Evolutionary conservation across 495 filamentous ascomycete species (phyloP).

Genomic region (Pseudotulostoma volvatum): DNA sequence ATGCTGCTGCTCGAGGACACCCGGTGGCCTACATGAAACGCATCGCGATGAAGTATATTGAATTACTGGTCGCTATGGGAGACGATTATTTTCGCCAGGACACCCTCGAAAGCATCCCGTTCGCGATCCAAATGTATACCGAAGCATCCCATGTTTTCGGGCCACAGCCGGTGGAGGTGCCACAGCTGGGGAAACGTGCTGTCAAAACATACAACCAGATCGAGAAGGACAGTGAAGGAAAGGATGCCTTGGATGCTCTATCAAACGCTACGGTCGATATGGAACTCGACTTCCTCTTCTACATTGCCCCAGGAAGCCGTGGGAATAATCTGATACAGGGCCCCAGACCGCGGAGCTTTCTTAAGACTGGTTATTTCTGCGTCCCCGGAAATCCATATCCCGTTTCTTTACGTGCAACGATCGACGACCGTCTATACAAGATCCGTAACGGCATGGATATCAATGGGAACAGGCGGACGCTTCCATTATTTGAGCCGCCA

Average conservation of each 20-base stretch:
- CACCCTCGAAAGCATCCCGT: slow-evolving; percentile 17
- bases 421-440: slow-evolving; percentile 23
- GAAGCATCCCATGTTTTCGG: slow-evolving; percentile 20
- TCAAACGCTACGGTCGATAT: slow-evolving; percentile 10
- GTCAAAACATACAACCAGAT: too few relatives aligned
- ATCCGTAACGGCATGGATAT: slow-evolving; percentile 18
- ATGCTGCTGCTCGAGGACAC: slow-evolving; percentile 11
- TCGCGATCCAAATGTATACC: slow-evolving; percentile 23
- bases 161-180: slow-evolving; percentile 6
- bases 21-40: slow-evolving; percentile 19
- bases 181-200: too few relatives aligned
- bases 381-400: slow-evolving; percentile 13
- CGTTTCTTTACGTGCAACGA: slow-evolving; percentile 3
- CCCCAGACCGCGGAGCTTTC: slow-evolving; percentile 10
- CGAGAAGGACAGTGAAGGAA: too few relatives aligned
- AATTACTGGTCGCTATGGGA: slow-evolving; percentile 18
- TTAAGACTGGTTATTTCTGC: slow-evolving; percentile 22
- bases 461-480: slow-evolving; percentile 10
- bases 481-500: slow-evolving; percentile 16
- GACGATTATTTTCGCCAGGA: slow-evolving; percentile 20
- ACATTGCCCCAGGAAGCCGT: not conserved
- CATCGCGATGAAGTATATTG: slow-evolving; percentile 18
- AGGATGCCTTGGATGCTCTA: too few relatives aligned
- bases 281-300: slow-evolving; percentile 11
- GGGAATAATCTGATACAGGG: slow-evolving; percentile 9